phyloP scores from a whole-genome alignment of 805 yeast genomes.

The Metschnikowia corniflorae region DNA sequence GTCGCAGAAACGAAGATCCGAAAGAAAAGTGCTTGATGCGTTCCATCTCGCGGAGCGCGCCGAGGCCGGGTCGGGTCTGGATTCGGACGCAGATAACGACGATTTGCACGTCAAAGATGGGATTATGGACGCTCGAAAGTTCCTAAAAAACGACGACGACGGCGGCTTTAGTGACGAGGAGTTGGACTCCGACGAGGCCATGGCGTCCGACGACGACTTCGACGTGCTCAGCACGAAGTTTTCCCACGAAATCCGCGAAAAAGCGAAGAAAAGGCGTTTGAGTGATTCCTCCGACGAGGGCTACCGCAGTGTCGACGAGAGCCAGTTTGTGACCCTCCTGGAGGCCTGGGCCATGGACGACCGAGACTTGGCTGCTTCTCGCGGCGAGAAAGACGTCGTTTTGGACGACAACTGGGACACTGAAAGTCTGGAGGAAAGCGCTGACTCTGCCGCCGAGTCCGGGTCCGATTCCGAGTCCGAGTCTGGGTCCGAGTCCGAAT shows the following conservation, averaged over 20 bases:
- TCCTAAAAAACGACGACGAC: constrained; percentile 24
- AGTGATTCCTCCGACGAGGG: constrained; percentile 33
- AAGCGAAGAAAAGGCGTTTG: constrained; percentile 23
- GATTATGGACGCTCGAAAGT: constrained; percentile 39
- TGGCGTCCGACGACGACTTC: constrained; percentile 75
- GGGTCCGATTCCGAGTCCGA: constrained; percentile 20
- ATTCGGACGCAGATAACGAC: constrained; percentile 18
- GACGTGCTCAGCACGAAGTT: constrained; percentile 61
- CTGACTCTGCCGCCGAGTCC: constrained; percentile 22
- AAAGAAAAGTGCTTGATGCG: constrained; percentile 40
- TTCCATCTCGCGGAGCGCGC: constrained; percentile 43
- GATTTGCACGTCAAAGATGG: constrained; percentile 33
- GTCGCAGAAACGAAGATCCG: constrained; percentile 31
- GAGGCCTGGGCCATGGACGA: constrained; percentile 82
- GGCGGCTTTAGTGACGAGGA: constrained; percentile 56
- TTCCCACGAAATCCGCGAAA: constrained; percentile 66
- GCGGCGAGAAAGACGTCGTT: constrained; percentile 12
- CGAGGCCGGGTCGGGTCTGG: constrained; percentile 24
- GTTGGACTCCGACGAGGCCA: constrained; percentile 81
- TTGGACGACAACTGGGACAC: constrained; percentile 17
- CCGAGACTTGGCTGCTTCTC: constrained; percentile 5
- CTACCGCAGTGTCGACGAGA: constrained; percentile 73
- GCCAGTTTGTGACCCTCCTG: constrained; percentile 70
- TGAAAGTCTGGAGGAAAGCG: constrained; percentile 18
- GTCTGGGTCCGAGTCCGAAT: constrained; percentile 14